Evolutionary conservation across 2,329 filamentous ascomycete species (phyloP).

Genomic region (Ophiostoma novo-ulmi): DNA sequence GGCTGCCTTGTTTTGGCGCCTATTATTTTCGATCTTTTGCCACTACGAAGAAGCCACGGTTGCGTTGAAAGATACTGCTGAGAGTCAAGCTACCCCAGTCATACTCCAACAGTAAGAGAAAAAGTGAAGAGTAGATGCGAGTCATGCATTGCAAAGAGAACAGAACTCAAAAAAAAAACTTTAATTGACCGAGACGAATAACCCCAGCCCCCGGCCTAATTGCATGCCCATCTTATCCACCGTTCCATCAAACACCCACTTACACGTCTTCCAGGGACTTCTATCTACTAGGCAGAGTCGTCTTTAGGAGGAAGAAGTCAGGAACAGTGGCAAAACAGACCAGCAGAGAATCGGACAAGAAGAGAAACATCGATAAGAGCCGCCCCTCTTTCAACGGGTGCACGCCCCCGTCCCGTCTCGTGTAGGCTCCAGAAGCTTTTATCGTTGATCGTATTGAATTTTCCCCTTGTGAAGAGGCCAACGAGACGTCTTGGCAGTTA

Average conservation of each 20-base stretch:
- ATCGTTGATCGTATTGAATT: conserved; percentile 1
- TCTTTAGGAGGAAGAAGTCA: neutral
- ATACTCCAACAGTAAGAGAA: neutral
- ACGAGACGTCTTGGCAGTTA: conserved; percentile 18
- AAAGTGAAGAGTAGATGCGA: conserved; percentile 9
- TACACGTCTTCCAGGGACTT: conserved; percentile 16
- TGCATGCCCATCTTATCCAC: conserved; percentile 15
- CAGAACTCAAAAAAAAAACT: conserved; percentile 5
- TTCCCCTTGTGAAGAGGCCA: conserved; percentile 21
- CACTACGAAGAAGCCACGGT: conserved; percentile 25
- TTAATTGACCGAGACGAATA: conserved; percentile 1
- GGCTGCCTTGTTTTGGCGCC: conserved; percentile 19
- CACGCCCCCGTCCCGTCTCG: neutral
- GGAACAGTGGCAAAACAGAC: neutral
- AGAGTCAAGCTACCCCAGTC: neutral
- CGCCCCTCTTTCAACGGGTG: conserved; percentile 15
- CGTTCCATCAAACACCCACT: conserved; percentile 15
- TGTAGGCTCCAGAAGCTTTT: conserved; percentile 10
- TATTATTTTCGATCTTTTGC: conserved; percentile 17
- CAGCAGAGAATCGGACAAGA: neutral
- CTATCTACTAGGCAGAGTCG: neutral
- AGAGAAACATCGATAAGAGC: neutral
- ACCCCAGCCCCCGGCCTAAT: neutral
- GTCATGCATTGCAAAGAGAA: conserved; percentile 3
- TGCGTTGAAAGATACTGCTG: conserved; percentile 16